phyloP scores from a whole-genome alignment of 441 rosid genomes.

The Pelargonium myrrhifolium region DNA sequence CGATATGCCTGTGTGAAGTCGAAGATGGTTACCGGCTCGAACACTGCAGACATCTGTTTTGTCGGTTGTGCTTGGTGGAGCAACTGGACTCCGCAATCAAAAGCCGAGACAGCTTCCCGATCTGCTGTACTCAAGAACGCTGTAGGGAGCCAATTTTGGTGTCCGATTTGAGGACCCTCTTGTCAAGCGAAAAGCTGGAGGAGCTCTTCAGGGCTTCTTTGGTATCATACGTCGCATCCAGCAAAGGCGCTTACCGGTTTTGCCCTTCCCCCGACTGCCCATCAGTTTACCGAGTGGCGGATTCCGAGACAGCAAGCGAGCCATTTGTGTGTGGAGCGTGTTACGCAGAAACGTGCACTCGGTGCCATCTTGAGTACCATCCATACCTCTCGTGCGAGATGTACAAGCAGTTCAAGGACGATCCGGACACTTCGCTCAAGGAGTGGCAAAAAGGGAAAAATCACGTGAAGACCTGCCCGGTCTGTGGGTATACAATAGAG shows the following conservation, averaged over 20 bases:
- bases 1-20: slow-evolving; percentile 56
- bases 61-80: slow-evolving; percentile 60
- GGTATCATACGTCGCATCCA: slow-evolving; percentile 52
- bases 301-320: slow-evolving; percentile 26
- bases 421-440: slow-evolving; percentile 68
- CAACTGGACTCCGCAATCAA: slow-evolving; percentile 71
- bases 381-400: slow-evolving; percentile 62
- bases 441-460: slow-evolving; percentile 75
- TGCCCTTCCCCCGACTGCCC: slow-evolving; percentile 95
- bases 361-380: slow-evolving; percentile 78
- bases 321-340: slow-evolving; percentile 79
- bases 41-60: slow-evolving; percentile 48
- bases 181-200: slow-evolving; percentile 56
- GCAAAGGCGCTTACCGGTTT: slow-evolving; percentile 56
- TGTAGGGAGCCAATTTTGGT: slow-evolving; percentile 48
- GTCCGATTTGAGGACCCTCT: slow-evolving; percentile 50
- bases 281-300: slow-evolving; percentile 60
- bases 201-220: slow-evolving; percentile 78
- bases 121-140: slow-evolving; percentile 43
- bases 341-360: slow-evolving; percentile 61
- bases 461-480: slow-evolving; percentile 61
- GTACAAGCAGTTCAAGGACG: slow-evolving; percentile 61
- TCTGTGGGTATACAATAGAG: slow-evolving; percentile 61
- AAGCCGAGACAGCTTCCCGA: slow-evolving; percentile 59
- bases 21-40: slow-evolving; percentile 54